Conservation (phyloP, 2,329 filamentous ascomycete genomes). For the Lecanicillium sp. region DNA sequence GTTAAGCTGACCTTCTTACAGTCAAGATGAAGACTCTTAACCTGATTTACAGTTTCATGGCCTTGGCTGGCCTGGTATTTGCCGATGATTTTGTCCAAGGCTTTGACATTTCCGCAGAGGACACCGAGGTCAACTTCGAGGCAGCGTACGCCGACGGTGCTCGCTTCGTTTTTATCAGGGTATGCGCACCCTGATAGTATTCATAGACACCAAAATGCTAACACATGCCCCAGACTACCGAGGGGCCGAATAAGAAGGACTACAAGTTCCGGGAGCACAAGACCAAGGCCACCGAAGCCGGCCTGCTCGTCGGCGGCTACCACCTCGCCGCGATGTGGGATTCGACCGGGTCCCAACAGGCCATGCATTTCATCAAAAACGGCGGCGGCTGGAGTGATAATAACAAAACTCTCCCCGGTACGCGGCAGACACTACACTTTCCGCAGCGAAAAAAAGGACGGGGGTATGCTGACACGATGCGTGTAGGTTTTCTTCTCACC, state of each 20-base stretch:
- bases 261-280: slow-evolving; percentile 43
- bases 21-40: slow-evolving; percentile 10
- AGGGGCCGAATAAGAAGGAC: slow-evolving; percentile 42
- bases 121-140: slow-evolving; percentile 32
- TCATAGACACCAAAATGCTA: too few relatives aligned
- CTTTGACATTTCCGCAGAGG: slow-evolving; percentile 38
- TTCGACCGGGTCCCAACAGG: slow-evolving; percentile 40
- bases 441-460: too few relatives aligned
- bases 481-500: slow-evolving; percentile 42
- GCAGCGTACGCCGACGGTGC: slow-evolving; percentile 32
- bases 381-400: slow-evolving; percentile 49
- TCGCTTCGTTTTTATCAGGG: slow-evolving; percentile 41
- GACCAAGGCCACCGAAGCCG: slow-evolving; percentile 41
- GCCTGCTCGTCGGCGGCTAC: slow-evolving; percentile 49
- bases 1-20: too few relatives aligned
- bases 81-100: slow-evolving; percentile 28
- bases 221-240: slow-evolving; percentile 46
- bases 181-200: slow-evolving; percentile 15
- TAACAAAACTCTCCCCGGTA: slow-evolving; percentile 47
- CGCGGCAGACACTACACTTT: neutral
- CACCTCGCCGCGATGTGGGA: slow-evolving; percentile 46
- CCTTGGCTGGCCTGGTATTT: slow-evolving; percentile 2
- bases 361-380: slow-evolving; percentile 44
- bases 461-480: neutral
- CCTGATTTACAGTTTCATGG: neutral